These are phyloP conservation scores for Hibiscus syriacus DNA, from an alignment of 345 rosid genomes.

Conservation along the genomic window DNA sequence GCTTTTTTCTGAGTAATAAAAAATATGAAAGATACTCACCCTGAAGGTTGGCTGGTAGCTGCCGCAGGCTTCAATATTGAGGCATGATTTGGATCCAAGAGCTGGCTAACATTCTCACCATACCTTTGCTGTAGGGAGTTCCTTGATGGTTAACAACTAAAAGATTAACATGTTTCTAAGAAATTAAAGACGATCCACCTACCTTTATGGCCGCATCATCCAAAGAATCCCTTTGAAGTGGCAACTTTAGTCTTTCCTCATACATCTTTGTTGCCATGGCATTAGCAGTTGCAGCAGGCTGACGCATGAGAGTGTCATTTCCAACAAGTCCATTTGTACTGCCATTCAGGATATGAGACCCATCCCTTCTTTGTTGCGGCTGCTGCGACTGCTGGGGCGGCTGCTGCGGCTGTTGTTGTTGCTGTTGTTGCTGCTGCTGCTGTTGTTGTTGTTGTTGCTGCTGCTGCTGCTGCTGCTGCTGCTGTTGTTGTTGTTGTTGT, in stretches of 20 bases:
- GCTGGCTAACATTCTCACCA: slow-evolving; percentile 80
- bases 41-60: slow-evolving; percentile 74
- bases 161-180: not conserved
- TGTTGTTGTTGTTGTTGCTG: slow-evolving; percentile 44
- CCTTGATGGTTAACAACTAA: not conserved
- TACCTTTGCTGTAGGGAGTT: too few relatives aligned
- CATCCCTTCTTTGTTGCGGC: slow-evolving; percentile 75
- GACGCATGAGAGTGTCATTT: slow-evolving; percentile 71
- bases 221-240: slow-evolving; percentile 78
- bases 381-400: slow-evolving; percentile 57
- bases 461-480: slow-evolving; percentile 35
- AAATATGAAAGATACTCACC: slow-evolving; percentile 41
- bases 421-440: slow-evolving; percentile 34
- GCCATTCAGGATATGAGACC: slow-evolving; percentile 71
- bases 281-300: slow-evolving; percentile 69
- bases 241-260: slow-evolving; percentile 70
- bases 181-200: slow-evolving; percentile 9
- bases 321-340: slow-evolving; percentile 70
- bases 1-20: not conserved
- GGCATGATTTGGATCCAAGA: slow-evolving; percentile 83
- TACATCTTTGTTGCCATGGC: slow-evolving; percentile 79
- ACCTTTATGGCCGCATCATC: slow-evolving; percentile 88
- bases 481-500: slow-evolving; percentile 47
- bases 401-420: slow-evolving; percentile 40
- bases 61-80: slow-evolving; percentile 77